A percentile compares a stretch with the other conserved stretches of the same genome.
Conservation (phyloP, 2,329 filamentous ascomycete species). For the Coniochaeta sp. region DNA sequence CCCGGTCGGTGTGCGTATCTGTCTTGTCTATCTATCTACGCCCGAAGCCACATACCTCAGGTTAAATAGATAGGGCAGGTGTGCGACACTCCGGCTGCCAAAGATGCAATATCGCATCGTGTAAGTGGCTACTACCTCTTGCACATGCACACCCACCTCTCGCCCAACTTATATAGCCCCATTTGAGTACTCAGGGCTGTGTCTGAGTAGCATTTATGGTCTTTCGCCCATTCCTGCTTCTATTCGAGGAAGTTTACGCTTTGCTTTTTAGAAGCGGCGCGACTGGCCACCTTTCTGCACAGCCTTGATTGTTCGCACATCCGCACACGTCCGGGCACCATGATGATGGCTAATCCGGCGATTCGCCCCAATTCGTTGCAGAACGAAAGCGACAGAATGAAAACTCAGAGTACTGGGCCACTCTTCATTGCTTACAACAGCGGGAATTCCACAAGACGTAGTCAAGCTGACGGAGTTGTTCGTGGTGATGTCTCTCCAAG, state of each 20-base stretch:
- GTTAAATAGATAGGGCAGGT: background rate
- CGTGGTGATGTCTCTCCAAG: background rate
- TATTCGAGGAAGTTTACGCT: background rate
- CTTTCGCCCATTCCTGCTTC: background rate
- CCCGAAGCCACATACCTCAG: conserved; percentile 1
- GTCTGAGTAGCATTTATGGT: background rate
- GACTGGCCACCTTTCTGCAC: background rate
- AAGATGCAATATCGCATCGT: background rate
- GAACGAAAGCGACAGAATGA: background rate
- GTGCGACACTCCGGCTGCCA: background rate
- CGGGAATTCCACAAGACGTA: background rate
- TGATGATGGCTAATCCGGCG: background rate
- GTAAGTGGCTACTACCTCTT: background rate
- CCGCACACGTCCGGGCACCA: background rate
- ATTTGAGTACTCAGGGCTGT: background rate
- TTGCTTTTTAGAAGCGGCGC: background rate
- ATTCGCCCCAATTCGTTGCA: background rate
- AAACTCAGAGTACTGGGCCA: background rate
- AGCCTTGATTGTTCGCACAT: background rate
- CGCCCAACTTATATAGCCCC: background rate
- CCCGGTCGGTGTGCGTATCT: background rate
- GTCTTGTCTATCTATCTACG: background rate
- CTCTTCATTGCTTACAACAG: background rate
- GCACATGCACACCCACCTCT: background rate
- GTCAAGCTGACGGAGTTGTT: background rate